Evolutionary conservation across 2,329 filamentous ascomycete genomes (phyloP).

Genomic region (Ophiostoma tasmaniense): DNA sequence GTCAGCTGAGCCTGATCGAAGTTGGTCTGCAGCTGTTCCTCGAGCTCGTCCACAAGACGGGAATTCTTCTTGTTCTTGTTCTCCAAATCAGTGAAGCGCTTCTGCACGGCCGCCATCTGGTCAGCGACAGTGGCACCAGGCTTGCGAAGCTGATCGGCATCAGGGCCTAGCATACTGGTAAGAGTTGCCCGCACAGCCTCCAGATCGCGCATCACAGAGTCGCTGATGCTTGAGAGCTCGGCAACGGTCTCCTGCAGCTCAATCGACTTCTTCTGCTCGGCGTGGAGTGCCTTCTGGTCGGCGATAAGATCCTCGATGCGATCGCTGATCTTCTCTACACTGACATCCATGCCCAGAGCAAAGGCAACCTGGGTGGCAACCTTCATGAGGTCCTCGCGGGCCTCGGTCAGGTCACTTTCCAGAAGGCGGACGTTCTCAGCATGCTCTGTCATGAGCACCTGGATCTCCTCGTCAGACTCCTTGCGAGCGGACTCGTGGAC

Average conservation of each 20-base stretch:
- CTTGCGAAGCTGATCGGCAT: constrained; percentile 36
- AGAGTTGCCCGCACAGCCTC: constrained; percentile 50
- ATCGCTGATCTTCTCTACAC: constrained; percentile 58
- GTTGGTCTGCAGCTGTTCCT: constrained; percentile 90
- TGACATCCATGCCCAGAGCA: constrained; percentile 53
- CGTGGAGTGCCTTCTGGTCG: constrained; percentile 50
- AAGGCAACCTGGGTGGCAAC: constrained; percentile 55
- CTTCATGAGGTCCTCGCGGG: constrained; percentile 57
- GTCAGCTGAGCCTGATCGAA: constrained; percentile 85
- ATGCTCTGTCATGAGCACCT: constrained; percentile 52
- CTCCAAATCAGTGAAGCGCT: constrained; percentile 55
- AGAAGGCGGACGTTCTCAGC: constrained; percentile 47
- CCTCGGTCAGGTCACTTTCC: constrained; percentile 54
- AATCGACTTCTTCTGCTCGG: constrained; percentile 49
- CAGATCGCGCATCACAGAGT: constrained; percentile 53
- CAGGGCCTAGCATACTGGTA: constrained; percentile 44
- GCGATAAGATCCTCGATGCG: constrained; percentile 49
- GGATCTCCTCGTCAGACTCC: constrained; percentile 49
- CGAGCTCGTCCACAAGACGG: constrained; percentile 85
- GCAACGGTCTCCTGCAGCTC: constrained; percentile 49
- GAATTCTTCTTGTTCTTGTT: constrained; percentile 80
- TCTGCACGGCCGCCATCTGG: constrained; percentile 54
- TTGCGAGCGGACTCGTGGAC: constrained; percentile 42
- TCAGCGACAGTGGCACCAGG: constrained; percentile 43
- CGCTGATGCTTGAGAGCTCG: constrained; percentile 50